phyloP scores from a whole-genome alignment of 441 rosid genomes.

The Pelargonium citronellum region DNA sequence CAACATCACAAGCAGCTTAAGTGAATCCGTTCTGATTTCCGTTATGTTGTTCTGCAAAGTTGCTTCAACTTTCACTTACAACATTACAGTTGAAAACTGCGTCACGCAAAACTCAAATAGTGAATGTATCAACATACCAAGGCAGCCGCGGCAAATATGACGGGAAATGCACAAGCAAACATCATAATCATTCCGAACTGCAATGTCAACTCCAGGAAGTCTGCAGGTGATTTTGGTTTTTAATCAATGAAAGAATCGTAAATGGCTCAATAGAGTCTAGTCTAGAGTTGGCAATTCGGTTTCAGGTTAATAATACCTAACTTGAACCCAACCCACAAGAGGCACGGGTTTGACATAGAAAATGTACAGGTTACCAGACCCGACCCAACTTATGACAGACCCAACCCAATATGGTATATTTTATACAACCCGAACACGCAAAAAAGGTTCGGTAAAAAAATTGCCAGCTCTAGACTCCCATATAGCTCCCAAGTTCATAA shows the following conservation, averaged over 20 bases:
- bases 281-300: too few relatives aligned
- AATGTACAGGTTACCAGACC: too few relatives aligned
- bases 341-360: too few relatives aligned
- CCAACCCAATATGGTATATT: too few relatives aligned
- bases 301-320: too few relatives aligned
- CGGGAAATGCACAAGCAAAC: constrained; percentile 96
- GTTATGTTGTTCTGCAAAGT: constrained; percentile 60
- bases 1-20: constrained; percentile 67
- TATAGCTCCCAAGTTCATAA: not conserved
- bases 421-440: too few relatives aligned
- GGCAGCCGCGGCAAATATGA: constrained; percentile 68
- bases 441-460: not conserved
- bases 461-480: not conserved
- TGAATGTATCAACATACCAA: constrained; percentile 43
- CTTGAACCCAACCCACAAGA: too few relatives aligned
- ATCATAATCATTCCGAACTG: constrained; percentile 98
- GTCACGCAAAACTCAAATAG: constrained; percentile 1
- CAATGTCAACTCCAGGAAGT: constrained; percentile 72
- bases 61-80: constrained; percentile 16
- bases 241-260: not conserved
- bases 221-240: constrained; percentile 29
- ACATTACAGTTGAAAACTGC: constrained; percentile 2
- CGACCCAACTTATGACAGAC: not conserved
- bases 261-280: not conserved
- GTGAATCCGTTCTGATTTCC: constrained; percentile 79